Evolutionary conservation across 108 stramenopile genomes (phyloP), one percentile per base, ranked within the genome.

Genomic region (Cyclostephanos invisitatus): DNA sequence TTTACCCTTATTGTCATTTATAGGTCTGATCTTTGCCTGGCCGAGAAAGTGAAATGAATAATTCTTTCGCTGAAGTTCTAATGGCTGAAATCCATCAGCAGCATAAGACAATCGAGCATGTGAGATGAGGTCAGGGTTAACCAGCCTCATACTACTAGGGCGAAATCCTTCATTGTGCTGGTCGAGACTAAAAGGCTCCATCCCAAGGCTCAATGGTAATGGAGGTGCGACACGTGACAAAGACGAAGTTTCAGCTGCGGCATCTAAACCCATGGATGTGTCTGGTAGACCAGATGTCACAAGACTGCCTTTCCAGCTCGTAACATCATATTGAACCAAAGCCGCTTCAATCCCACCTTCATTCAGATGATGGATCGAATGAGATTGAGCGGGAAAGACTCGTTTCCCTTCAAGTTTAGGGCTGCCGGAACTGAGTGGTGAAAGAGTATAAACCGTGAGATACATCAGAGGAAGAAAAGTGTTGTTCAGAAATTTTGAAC

Each of bases 331-430:
- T 25, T 65, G 58, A 17, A 54, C 61, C 9, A 80, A 49, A 54
- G 79, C 79, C 37, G 73, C 79, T 64, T 80, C 73, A 18, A 80
- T 73, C 10, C 79, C 79, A 38, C 79, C 67, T 62, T 56, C 55
- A 54, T 53, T 28, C n/a, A 40, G 36, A 21, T 46, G 0, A 17
- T 60, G 20, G 17, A 70, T 32, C 21, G 62, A 15, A 24, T 60
- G 21, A n/a, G 71, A 68, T 57, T 62, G 71, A 36, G 70, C 57
- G 24, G 53, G 64, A 8, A 35, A 24, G 12, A 57, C 46, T 15
- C 29, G 46, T 18, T 42, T 57, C 9, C 54, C 44, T 29, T 58
- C 65, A 24, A 59, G 59, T 47, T 46, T 11, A 25, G 70, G 73
- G 64, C 73, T 69, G 5, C 17, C 75, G 44, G 62, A 53, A 63